phyloP scores from a whole-genome alignment of 495 filamentous ascomycete genomes.

The Evernia prunastri region DNA sequence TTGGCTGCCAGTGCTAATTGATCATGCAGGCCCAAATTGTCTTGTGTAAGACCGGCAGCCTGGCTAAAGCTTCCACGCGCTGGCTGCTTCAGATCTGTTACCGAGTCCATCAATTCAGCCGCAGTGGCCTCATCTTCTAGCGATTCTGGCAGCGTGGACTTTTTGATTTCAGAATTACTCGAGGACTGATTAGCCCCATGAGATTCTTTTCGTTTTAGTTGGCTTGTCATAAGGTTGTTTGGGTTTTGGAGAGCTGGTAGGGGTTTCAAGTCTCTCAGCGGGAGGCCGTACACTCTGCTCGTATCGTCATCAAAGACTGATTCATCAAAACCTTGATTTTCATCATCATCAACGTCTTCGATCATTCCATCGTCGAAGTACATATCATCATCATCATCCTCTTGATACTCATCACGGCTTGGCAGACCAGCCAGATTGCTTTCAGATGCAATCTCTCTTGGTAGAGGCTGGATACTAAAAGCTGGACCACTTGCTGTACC shows the following conservation, averaged over 20 bases:
- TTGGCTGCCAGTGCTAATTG: constrained; percentile 74
- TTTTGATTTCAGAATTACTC: constrained; percentile 15
- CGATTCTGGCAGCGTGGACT: constrained; percentile 11
- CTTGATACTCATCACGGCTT: constrained; percentile 34
- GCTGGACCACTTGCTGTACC: constrained; percentile 26
- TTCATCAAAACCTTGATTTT: constrained; percentile 62
- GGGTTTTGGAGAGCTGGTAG: constrained; percentile 31
- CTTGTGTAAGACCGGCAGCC: constrained; percentile 39
- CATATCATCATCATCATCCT: constrained; percentile 76
- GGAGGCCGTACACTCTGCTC: constrained; percentile 41
- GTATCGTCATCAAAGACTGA: constrained; percentile 68
- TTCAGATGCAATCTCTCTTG: constrained; percentile 10
- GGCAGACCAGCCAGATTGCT: constrained; percentile 20
- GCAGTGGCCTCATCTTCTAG: constrained; percentile 16
- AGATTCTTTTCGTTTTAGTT: neutral
- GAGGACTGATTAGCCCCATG: constrained; percentile 12
- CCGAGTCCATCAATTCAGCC: constrained; percentile 24
- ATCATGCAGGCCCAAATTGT: constrained; percentile 63
- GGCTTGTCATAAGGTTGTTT: neutral
- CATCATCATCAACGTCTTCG: constrained; percentile 46
- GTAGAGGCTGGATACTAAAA: constrained; percentile 1
- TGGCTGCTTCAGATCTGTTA: constrained; percentile 19
- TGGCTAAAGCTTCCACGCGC: constrained; percentile 26
- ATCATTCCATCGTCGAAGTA: constrained; percentile 80
- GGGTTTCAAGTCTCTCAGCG: constrained; percentile 31